These are phyloP conservation scores for Periconia macrospinosa DNA, from an alignment of 2,329 filamentous ascomycete species.

Conservation along the genomic window DNA sequence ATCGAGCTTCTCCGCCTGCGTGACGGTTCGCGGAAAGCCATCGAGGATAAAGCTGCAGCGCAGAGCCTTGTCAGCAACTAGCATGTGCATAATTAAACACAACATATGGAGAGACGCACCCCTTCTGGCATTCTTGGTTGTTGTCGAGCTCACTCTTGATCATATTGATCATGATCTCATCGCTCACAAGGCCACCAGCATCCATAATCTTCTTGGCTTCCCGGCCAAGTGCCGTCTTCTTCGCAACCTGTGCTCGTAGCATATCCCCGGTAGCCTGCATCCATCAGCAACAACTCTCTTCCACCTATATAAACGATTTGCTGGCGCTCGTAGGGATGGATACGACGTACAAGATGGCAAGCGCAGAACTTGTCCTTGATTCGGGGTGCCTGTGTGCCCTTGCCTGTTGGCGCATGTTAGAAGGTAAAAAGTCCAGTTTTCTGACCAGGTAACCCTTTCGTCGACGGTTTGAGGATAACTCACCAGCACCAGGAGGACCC, in stretches of 20 bases:
- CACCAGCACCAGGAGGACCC: constrained; percentile 95
- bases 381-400: constrained; percentile 96
- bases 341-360: constrained; percentile 82
- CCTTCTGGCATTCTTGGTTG: constrained; percentile 95
- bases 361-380: constrained; percentile 98
- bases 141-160: constrained; percentile 95
- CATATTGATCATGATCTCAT: constrained; percentile 99
- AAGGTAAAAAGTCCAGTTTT: constrained; percentile 10
- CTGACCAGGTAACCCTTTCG: neutral
- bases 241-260: constrained; percentile 96
- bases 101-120: constrained; percentile 58
- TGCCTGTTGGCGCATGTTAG: constrained; percentile 63
- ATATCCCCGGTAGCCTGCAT: constrained; percentile 93
- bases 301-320: neutral
- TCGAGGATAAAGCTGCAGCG: constrained; percentile 88
- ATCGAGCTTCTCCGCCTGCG: constrained; percentile 93
- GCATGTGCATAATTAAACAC: neutral
- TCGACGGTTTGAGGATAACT: constrained; percentile 39
- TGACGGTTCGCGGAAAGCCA: constrained; percentile 95
- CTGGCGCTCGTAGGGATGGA: no score
- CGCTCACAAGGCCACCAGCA: constrained; percentile 92
- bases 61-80: constrained; percentile 3
- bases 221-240: constrained; percentile 90
- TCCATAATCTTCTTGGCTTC: constrained; percentile 99
- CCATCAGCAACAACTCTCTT: constrained; percentile 18